Conservation (phyloP, 1,284 basidiomycete genomes). For the Fomitopsis pinicola region DNA sequence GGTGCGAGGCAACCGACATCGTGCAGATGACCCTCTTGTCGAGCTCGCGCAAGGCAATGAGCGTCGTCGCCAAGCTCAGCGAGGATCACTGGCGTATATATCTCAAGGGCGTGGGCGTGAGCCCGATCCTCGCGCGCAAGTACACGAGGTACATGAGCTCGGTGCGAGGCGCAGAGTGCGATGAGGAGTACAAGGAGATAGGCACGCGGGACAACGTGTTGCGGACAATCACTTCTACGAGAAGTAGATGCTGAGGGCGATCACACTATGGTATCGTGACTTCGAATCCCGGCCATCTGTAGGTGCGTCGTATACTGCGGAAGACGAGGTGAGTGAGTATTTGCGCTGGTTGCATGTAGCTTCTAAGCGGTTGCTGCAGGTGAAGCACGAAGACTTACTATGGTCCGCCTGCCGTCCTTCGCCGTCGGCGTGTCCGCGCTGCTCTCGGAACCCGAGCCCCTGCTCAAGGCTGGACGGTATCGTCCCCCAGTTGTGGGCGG, state of each 20-base stretch:
- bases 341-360: background rate
- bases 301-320: constrained; percentile 36
- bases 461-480: constrained; percentile 80
- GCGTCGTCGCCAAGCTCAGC: constrained; percentile 70
- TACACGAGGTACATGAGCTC: constrained; percentile 76
- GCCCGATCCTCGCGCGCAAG: constrained; percentile 63
- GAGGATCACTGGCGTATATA: constrained; percentile 66
- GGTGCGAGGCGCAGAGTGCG: constrained; percentile 21
- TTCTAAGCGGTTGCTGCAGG: constrained; percentile 27
- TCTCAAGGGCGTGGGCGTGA: constrained; percentile 93
- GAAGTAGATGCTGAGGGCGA: constrained; percentile 90
- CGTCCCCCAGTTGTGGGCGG: constrained; percentile 94
- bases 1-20: constrained; percentile 64
- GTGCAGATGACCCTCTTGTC: constrained; percentile 95
- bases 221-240: constrained; percentile 94
- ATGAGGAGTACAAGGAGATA: constrained; percentile 50
- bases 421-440: constrained; percentile 88
- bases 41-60: constrained; percentile 95
- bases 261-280: constrained; percentile 91
- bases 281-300: constrained; percentile 84
- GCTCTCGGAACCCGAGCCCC: constrained; percentile 80
- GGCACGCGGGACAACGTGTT: constrained; percentile 76
- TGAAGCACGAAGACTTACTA: constrained; percentile 69
- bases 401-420: constrained; percentile 73
- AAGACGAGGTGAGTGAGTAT: constrained; percentile 45